Conservation (phyloP, 2,329 filamentous ascomycete species). For the Hortaea sp. region DNA sequence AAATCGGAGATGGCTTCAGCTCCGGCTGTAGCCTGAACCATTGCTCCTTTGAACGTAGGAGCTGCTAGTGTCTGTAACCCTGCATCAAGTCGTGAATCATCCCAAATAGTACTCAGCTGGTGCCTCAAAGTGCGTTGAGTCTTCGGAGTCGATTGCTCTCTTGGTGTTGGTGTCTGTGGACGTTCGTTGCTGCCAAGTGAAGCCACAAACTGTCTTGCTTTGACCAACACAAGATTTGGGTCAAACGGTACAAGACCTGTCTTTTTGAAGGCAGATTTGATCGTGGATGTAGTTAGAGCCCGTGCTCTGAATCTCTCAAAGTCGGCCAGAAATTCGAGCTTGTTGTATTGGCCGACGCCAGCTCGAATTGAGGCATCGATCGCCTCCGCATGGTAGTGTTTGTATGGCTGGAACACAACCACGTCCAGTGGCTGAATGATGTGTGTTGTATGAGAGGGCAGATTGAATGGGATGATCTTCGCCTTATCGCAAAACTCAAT, state of each 20-base stretch:
- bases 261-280: background rate
- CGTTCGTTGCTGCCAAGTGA: too few relatives aligned
- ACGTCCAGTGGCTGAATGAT: background rate
- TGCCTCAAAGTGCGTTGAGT: too few relatives aligned
- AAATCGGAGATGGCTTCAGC: too few relatives aligned
- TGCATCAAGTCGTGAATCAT: too few relatives aligned
- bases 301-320: background rate
- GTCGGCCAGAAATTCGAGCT: background rate
- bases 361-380: background rate
- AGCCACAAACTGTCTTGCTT: too few relatives aligned
- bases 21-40: too few relatives aligned
- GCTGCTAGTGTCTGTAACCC: too few relatives aligned
- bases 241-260: background rate
- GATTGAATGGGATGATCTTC: background rate
- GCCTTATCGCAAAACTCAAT: background rate
- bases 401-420: background rate
- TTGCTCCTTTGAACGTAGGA: too few relatives aligned
- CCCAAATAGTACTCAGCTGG: too few relatives aligned
- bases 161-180: too few relatives aligned
- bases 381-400: background rate
- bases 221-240: background rate
- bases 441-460: background rate
- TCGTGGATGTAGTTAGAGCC: background rate
- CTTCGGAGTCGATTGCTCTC: too few relatives aligned
- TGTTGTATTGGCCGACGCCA: background rate